Base-by-base conservation (phyloP, 2,329 filamentous ascomycete species). In the Colletotrichum neosansevieriae region DNA sequence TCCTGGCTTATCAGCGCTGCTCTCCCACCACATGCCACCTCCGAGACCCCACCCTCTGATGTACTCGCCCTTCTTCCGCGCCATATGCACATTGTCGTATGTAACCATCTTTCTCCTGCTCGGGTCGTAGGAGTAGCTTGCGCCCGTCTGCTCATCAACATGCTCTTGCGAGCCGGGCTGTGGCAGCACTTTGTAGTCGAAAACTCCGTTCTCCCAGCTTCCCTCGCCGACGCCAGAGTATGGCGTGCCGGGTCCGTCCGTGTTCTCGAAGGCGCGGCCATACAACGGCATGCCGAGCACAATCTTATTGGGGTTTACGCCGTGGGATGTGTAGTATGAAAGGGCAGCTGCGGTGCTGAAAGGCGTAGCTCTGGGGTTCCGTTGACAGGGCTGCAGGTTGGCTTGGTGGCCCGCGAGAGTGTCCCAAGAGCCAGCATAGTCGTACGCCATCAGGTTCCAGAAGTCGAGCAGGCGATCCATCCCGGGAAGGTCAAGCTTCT, bases 11-110 rank as follows among this genome's bases (percentile, higher is more conserved):
- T 98, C 95, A 1, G 88, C 90, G 74, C 91, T 95, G 74, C 89
- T 93, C 81, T 98, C 94, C 94, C 94, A 97, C 94, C 94, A 98
- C 94, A 98, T 98, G n/a, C 87, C 93, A 17, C 95, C 95, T 2
- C 94, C 94, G 0, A 98, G 85, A 0, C 88, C 84, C 50, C 85
- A 82, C 19, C 86, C 77, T 75, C 84, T 86, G 75, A 98, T 88
- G 77, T 89, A 97, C 11, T 87, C 81, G 1, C 90, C 89, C 83
- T 98, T 98, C 72, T 81, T 77, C 72, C 83, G 82, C 3, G 89
- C 91, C 77, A 94, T 88, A 3, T 83, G 80, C 1, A 89, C 86
- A 1, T 89, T 95, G 76, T 94, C 92, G 76, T 97, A 98, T 49
- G 87, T 91, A 59, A 98, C 86, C 83, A 98, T 87, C 64, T 87